Evolutionary conservation across 352 stramenopile species (phyloP), one percentile per base, ranked within the genome.

Genomic region (Phytophthora pseudosyringae): DNA sequence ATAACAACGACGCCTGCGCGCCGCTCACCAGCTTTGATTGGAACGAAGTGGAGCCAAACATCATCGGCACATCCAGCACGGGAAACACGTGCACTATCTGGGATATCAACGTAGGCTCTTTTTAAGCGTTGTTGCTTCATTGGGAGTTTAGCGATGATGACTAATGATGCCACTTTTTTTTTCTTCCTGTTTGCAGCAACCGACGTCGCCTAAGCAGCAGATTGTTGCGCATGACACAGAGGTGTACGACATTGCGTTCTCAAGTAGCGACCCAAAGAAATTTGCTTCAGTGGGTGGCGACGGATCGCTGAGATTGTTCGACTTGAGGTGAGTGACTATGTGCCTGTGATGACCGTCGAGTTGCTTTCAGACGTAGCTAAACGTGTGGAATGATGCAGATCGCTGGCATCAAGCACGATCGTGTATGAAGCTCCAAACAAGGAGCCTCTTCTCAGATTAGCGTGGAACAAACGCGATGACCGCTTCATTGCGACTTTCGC

Each of bases 81-180:
- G 97, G 99, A 59, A 99, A 94, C 9, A 99, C 97, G 5, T 99
- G 97, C 80, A 99, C 97, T 12, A 99, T 99, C 58, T 99, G 97
- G 97, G 97, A 99, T 67, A 76, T 99, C 41, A 95, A 94, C 38
- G 94, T 98, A 54, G 66, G 91, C 57, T 39, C 18, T 38, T 15
- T 9, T 11, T 10, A 4, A 21, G 11, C 43, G 10, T 7, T 31
- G 13, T 46, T 32, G 10, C 11, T 54, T 44, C 12, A 21, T 21
- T n/a, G 18, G 5, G 16, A 6, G 12, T n/a, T 47, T 26, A 4
- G 16, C 2, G 18, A 5, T 13, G 18, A 46, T 25, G 40, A 47
- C 12, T 52, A 13, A 40, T 52, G 26, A 3, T 16, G 11, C 38
- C 21, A 28, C 25, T 39, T 31, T 52, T 45, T 21, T 21, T 21